Base-by-base conservation (phyloP, 768 basidiomycete genomes). In the Leucocoprinus sp. region DNA sequence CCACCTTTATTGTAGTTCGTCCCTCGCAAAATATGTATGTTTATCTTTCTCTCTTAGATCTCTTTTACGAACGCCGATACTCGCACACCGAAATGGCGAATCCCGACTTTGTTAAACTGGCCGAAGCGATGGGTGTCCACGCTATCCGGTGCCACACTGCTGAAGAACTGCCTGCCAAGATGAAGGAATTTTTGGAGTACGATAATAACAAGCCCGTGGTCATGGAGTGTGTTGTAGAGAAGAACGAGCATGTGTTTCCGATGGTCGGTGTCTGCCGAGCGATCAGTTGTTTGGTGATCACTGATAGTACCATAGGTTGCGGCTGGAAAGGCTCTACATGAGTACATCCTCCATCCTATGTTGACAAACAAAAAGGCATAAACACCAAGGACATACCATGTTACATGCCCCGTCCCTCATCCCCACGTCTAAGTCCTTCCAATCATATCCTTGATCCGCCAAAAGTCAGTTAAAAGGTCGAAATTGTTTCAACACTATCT, bases 121-220 rank as follows among this genome's bases (percentile, higher is more conserved):
- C 95, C 14, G 69, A 82, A 55, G 74, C 93, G 4, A 98, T 98
- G 93, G 78, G 82, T 43, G 87, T 93, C 21, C 91, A 96, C 57
- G 93, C 87, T 17, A 80, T 98, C 55, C 76, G 89, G 50, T 89
- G 84, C 61, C 65, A 69, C 40, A 75, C 58, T 22, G 60, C 72
- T 1, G 81, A 73, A 34, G 93, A 99, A 44, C 74, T 99, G 7
- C 90, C 92, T 0, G 79, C 76, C 27, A 96, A 87, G 75, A 98
- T 99, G 95, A 93, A 93, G 71, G 93, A 97, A 73, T 93, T 99
- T 69, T 72, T 99, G 53, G 93, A 93, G 68, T 95, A 93, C 60
- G 88, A 95, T 54, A 81, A 77, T 48, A 75, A 73, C 47, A 84
- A 78, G 64, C 96, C 96, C 2, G 76, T 98, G 33, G 63, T 99